phyloP scores from a whole-genome alignment of 176 grass and related monocot species.

The Typha latifolia region DNA sequence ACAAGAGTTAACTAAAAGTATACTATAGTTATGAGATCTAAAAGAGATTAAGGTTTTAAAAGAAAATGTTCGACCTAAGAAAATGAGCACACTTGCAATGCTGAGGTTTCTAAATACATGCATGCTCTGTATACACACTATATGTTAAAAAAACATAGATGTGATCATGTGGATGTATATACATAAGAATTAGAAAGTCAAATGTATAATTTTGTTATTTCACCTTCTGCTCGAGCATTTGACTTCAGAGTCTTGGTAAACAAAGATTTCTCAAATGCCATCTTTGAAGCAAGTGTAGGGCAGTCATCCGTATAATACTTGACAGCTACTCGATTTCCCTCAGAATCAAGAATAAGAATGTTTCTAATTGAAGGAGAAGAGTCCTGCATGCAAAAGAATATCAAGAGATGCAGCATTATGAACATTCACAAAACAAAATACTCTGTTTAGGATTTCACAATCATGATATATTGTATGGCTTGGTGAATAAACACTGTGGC shows the following conservation, averaged over 20 bases:
- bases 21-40: too few relatives aligned
- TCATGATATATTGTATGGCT: too few relatives aligned
- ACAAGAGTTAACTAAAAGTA: too few relatives aligned
- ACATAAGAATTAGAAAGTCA: background rate
- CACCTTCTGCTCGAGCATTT: background rate
- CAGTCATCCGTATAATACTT: conserved; percentile 3
- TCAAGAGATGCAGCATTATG: too few relatives aligned
- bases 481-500: too few relatives aligned
- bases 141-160: background rate
- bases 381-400: background rate
- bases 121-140: background rate
- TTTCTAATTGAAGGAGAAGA: background rate
- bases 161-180: background rate
- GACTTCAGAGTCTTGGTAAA: background rate
- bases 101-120: background rate
- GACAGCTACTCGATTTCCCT: conserved; percentile 4
- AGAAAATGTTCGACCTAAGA: too few relatives aligned
- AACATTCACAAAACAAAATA: too few relatives aligned
- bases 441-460: too few relatives aligned
- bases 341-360: background rate
- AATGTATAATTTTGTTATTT: background rate
- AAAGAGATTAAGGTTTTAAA: too few relatives aligned
- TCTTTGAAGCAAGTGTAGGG: background rate
- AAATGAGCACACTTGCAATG: too few relatives aligned
- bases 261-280: conserved; percentile 2